Base-by-base conservation (phyloP, 148 eudicot genomes). In the Heliosperma pusillum region DNA sequence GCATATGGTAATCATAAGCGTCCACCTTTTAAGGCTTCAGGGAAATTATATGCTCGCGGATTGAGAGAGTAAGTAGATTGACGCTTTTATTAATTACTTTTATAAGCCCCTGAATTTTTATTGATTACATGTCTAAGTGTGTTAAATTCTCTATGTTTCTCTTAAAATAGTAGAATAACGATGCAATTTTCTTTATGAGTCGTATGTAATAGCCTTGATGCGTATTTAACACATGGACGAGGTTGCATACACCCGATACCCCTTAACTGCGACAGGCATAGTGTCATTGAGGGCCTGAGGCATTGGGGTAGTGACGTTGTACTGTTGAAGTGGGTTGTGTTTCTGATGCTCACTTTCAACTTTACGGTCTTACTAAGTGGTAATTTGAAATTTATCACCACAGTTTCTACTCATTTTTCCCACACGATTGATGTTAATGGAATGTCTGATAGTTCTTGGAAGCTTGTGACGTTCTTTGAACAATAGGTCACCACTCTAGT, bases 1-100 rank as follows among this genome's bases (percentile, higher is more conserved):
- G 86, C 84, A 59, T 96, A 89, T 81, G 87, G 85, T 75, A 80
- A 81, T 19, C 88, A 90, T 75, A 74, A 88, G 73, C 96, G 97
- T 24, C 99, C 99, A 75, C 99, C 97, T 50, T 96, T 92, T 77
- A 88, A 66, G 73, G 97, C 97, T 65, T 81, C 94, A 36, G 58
- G 84, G 25, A 92, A 89, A 88, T 64, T 29, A 78, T 96, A 96
- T 83, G 78, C 91, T 50, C 94, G 88, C 80, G 92, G 97, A 72
- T 81, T 96, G 40, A 92, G 68, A 84, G 97, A 88, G 99, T 96
- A 89, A 69, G 81, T 69, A 1, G 65, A 57, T 20, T 40, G n/a
- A 12, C 19, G 17, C 25, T 53, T 33, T 3, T 8, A 33, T 19
- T 36, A 11, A 13, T 30, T 29, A 3, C 4, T 60, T 42, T 60